phyloP scores from a whole-genome alignment of 495 filamentous ascomycete genomes.

The Xylona heveae region DNA sequence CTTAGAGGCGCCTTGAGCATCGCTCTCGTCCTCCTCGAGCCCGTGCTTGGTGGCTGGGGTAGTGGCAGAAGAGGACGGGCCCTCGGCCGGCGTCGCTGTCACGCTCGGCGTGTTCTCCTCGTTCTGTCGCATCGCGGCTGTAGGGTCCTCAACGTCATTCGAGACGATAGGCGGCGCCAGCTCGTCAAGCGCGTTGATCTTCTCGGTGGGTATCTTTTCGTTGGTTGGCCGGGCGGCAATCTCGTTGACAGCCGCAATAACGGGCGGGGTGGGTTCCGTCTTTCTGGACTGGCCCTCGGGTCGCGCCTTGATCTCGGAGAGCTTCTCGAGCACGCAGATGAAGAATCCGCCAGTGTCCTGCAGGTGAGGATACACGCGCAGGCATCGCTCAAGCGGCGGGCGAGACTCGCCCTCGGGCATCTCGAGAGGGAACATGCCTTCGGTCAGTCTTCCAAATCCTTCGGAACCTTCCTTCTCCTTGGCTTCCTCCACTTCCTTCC shows the following conservation, averaged over 20 bases:
- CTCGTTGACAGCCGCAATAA: conserved; percentile 32
- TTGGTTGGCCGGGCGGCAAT: conserved; percentile 26
- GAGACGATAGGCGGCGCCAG: conserved; percentile 19
- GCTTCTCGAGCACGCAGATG: conserved; percentile 85
- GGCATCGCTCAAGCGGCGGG: conserved; percentile 72
- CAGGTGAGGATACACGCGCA: conserved; percentile 82
- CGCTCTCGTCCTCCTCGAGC: not conserved
- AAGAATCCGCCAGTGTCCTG: conserved; percentile 97
- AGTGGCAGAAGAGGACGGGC: conserved; percentile 9
- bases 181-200: conserved; percentile 28
- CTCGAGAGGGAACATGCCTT: conserved; percentile 63
- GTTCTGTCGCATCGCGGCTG: conserved; percentile 12
- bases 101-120: conserved; percentile 21
- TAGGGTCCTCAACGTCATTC: conserved; percentile 16
- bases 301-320: conserved; percentile 64
- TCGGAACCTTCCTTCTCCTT: conserved; percentile 31
- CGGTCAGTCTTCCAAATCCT: conserved; percentile 38
- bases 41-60: not conserved
- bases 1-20: not conserved
- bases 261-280: conserved; percentile 22
- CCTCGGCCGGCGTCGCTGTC: conserved; percentile 24
- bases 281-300: conserved; percentile 46
- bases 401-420: conserved; percentile 11
- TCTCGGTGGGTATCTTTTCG: conserved; percentile 19
- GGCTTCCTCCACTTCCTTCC: conserved; percentile 51